phyloP scores from a whole-genome alignment of 73 alveolate genomes.

The Uronychia setigera region DNA sequence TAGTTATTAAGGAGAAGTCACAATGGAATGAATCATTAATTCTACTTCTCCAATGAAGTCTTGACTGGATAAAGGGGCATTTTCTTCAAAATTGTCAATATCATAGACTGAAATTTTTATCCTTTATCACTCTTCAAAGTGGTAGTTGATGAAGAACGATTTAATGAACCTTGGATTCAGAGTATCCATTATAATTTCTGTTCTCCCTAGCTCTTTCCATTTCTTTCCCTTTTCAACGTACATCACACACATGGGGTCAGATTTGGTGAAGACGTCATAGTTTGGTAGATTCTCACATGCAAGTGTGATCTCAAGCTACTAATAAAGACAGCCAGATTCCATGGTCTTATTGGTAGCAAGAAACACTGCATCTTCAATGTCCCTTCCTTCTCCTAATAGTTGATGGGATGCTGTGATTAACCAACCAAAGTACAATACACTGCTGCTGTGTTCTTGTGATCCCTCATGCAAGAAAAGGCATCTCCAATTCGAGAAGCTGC shows the following conservation, averaged over 20 bases:
- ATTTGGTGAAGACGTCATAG: conserved; percentile 64
- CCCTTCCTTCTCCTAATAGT: conserved; percentile 42
- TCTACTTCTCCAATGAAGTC: conserved; percentile 76
- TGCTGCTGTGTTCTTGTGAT: too few species aligned
- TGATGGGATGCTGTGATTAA: too few species aligned
- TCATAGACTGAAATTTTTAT: conserved; percentile 67
- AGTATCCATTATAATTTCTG: conserved; percentile 82
- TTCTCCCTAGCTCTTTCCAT: conserved; percentile 78
- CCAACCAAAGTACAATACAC: too few species aligned
- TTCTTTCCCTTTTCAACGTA: background rate
- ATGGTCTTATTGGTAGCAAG: conserved; percentile 44
- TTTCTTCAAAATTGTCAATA: conserved; percentile 63
- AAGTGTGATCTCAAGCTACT: conserved; percentile 51
- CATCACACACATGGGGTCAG: conserved; percentile 67
- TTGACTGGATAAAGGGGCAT: conserved; percentile 44
- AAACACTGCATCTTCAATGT: conserved; percentile 51
- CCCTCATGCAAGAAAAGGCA: too few species aligned
- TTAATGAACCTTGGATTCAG: conserved; percentile 79
- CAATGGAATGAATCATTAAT: conserved; percentile 71
- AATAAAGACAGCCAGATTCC: conserved; percentile 26
- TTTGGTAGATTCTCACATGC: conserved; percentile 78
- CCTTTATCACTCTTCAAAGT: conserved; percentile 71
- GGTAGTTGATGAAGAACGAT: conserved; percentile 67
- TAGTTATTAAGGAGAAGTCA: conserved; percentile 56
- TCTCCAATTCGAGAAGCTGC: too few species aligned